These are phyloP conservation scores for Penicillium chermesinum DNA, from an alignment of 495 filamentous ascomycete genomes.

Conservation along the genomic window DNA sequence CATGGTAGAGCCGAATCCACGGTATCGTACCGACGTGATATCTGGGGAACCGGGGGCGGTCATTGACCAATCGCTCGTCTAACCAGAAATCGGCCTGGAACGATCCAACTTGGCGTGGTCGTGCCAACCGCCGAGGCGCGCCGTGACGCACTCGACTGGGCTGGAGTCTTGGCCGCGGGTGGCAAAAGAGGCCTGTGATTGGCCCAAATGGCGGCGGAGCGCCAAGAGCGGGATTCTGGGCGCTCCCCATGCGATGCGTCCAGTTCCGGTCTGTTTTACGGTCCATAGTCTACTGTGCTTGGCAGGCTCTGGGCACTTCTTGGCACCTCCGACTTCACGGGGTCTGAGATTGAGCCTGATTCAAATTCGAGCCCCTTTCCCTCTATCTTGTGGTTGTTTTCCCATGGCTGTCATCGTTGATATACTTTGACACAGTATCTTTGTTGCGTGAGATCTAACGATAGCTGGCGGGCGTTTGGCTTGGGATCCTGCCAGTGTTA, in stretches of 20 bases:
- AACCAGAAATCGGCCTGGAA: conserved; percentile 10
- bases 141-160: conserved; percentile 28
- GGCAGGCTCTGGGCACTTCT: conserved; percentile 21
- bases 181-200: conserved; percentile 14
- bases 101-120: conserved; percentile 17
- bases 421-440: background rate
- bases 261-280: conserved; percentile 15
- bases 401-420: background rate
- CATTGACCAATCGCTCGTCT: conserved; percentile 5
- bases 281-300: conserved; percentile 16
- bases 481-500: too few species aligned
- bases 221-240: conserved; percentile 35
- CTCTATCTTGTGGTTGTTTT: background rate
- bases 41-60: conserved; percentile 12
- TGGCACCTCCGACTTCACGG: conserved; percentile 22
- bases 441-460: too few species aligned
- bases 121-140: conserved; percentile 1
- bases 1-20: conserved; percentile 6
- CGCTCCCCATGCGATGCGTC: conserved; percentile 14
- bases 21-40: background rate
- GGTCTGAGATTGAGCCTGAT: conserved; percentile 23
- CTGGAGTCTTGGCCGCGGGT: conserved; percentile 19
- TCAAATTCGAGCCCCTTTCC: conserved; percentile 23
- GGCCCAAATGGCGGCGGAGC: conserved; percentile 16
- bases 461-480: too few species aligned